Base-by-base conservation (phyloP, 2,329 filamentous ascomycete genomes). In the Trichophyton rubrum region DNA sequence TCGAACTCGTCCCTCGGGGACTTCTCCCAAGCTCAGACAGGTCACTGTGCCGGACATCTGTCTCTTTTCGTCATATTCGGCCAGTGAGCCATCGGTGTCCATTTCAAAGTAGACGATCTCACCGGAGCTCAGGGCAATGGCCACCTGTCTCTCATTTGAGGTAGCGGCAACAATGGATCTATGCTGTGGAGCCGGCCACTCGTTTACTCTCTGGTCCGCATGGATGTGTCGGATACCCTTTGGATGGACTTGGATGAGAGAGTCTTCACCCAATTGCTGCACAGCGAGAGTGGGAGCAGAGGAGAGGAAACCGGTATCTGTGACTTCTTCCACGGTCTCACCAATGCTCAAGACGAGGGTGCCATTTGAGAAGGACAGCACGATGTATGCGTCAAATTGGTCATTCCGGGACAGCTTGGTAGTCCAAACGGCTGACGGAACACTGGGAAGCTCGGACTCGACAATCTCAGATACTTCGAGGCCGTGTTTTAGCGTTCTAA, bases 91-190 rank as follows among this genome's bases (percentile, higher is more conserved):
- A 73, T 97, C 92, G 0, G 84, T 82, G 68, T 96, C 93, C 85
- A 96, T 92, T 72, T 99, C 95, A 67, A 99, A 99, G 71, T 97
- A 99, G 47, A 96, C 89, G 64, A 99, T 92, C 72, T 99, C 93
- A 41, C 92, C 92, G 7, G 91, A 96, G 70, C 91, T 97, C 27
- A 99, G 79, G 0, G 93, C 93, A 57, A 97, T 86, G 2, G 90
- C 90, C 27, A 99, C 89, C 74, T 99, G 93, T 47, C 89, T 85
- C 67, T 92, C 86, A 69, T 99, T 99, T 15, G 92, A 93, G 1
- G 92, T 87, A 38, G 92, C 95, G 7, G 92, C 90, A 55, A 97
- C 90, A 65, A 99, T 97, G 0, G 92, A 95, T 22, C 93, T 84
- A 77, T 99, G 92, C 66, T 95, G 87, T 0, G 95, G 95, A 3